Base-by-base conservation (phyloP, 768 basidiomycete genomes). In the Phanerochaete carnosa region DNA sequence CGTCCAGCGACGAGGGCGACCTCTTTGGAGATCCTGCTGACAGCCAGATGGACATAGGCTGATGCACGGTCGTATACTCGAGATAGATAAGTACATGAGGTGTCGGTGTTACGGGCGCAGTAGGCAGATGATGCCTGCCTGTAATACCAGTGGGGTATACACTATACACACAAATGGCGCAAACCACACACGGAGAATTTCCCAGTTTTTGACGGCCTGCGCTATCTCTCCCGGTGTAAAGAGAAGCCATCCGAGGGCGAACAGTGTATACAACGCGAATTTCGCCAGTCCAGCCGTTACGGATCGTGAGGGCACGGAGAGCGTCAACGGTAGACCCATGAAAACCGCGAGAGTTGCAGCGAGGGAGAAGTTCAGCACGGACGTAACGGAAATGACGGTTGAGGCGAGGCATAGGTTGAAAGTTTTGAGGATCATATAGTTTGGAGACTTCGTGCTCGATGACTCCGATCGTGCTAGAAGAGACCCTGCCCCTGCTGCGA, bases 351-450 rank as follows among this genome's bases (percentile, higher is more conserved):
- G 79, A 23, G 80, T 70, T 23, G 88, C 85, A 0, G 95, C 92
- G 22, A 98, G 86, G 8, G 92, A 94, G 74, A 96, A 96, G 73
- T 98, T 97, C 71, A 97, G 85, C 61, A 97, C 87, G 16, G 93
- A 89, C 29, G 86, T 87, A 37, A 92, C 85, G 23, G 87, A 94
- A 63, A 97, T 89, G 53, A 94, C 81, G 1, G 91, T 89, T 2
- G 96, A 96, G 25, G 92, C 84, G 49, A 91, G 74, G 71, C 95
- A 92, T 28, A 95, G 83, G 66, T 89, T 90, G 62, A 93, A 76
- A 0, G 89, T 78, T 65, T 91, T 87, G 45, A 95, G 76, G 19
- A 90, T 74, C 19, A 73, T 68, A 19, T 78, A 82, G 35, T 75
- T 70, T 23, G 77, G 79, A 55, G 78, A 79, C 26, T 13, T 11